These are phyloP conservation scores for Pseudocercospora ulei DNA, from an alignment of 2,329 filamentous ascomycete species.

Conservation along the genomic window DNA sequence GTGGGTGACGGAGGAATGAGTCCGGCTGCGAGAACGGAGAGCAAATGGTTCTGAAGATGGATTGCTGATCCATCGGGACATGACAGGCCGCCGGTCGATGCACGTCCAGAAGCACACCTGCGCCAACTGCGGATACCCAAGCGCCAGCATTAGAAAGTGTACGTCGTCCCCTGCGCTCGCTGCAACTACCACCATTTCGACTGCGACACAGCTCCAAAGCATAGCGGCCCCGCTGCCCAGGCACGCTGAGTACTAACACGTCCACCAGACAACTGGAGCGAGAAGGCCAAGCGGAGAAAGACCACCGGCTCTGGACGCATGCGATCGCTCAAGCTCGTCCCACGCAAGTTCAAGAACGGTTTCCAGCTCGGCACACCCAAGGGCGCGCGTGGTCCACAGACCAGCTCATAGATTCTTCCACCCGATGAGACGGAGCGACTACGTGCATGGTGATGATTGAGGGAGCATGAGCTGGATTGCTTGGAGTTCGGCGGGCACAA, in stretches of 20 bases:
- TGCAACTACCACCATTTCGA: constrained; percentile 10
- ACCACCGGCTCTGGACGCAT: constrained; percentile 94
- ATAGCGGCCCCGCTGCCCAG: too few relatives aligned
- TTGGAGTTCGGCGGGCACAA: constrained; percentile 20
- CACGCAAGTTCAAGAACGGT: constrained; percentile 92
- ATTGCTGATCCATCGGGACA: constrained; percentile 26
- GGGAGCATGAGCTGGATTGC: constrained; percentile 20
- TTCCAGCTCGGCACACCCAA: constrained; percentile 88
- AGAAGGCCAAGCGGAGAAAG: constrained; percentile 99
- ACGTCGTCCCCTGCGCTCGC: constrained; percentile 45
- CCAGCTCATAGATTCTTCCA: constrained; percentile 15
- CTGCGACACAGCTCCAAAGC: too few relatives aligned
- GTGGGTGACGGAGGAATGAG: constrained; percentile 8
- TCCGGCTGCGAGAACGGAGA: constrained; percentile 5
- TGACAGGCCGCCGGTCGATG: constrained; percentile 79
- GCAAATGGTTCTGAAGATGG: constrained; percentile 10
- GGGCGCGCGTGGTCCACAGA: constrained; percentile 59
- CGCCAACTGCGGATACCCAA: constrained; percentile 88
- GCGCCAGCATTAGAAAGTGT: constrained; percentile 98
- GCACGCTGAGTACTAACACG: constrained; percentile 22
- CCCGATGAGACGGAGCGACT: constrained; percentile 9
- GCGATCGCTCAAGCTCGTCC: constrained; percentile 85
- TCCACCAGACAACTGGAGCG: constrained; percentile 78
- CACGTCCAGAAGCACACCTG: constrained; percentile 99
- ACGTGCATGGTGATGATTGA: constrained; percentile 16